Evolutionary conservation across 75 land plant genomes (phyloP).

Genomic region (Selaginella moellendorffii): DNA sequence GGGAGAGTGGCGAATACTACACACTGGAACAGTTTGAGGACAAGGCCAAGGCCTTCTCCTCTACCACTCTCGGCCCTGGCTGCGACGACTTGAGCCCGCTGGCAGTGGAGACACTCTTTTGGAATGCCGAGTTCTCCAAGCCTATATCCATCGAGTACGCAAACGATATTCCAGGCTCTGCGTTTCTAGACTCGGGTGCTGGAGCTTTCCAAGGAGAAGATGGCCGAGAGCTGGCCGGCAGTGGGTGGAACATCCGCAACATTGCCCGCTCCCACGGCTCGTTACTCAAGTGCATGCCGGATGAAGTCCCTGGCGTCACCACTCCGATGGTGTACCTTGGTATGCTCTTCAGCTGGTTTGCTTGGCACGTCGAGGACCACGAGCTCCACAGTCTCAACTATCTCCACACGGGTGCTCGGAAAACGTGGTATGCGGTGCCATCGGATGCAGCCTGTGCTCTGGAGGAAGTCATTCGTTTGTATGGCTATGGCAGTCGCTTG

Average conservation of each 20-base stretch:
- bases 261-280: slow-evolving; percentile 78
- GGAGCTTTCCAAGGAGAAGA: neutral
- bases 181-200: slow-evolving; percentile 25
- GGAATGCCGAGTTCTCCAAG: slow-evolving; percentile 68
- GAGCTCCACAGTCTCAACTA: slow-evolving; percentile 95
- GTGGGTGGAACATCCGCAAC: slow-evolving; percentile 83
- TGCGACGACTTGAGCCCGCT: slow-evolving; percentile 37
- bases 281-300: slow-evolving; percentile 77
- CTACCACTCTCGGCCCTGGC: slow-evolving; percentile 29
- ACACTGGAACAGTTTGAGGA: slow-evolving; percentile 72
- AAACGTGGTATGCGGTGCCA: slow-evolving; percentile 99
- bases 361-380: slow-evolving; percentile 99
- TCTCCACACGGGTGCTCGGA: slow-evolving; percentile 81
- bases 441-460: slow-evolving; percentile 83
- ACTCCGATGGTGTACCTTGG: slow-evolving; percentile 95
- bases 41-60: slow-evolving; percentile 60
- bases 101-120: slow-evolving; percentile 61
- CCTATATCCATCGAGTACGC: slow-evolving; percentile 88
- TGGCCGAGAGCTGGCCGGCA: slow-evolving; percentile 49
- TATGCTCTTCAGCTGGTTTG: slow-evolving; percentile 99
- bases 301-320: slow-evolving; percentile 99
- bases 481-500: slow-evolving; percentile 73
- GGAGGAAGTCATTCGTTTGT: slow-evolving; percentile 80
- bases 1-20: slow-evolving; percentile 93
- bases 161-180: slow-evolving; percentile 97